Evolutionary conservation across 176 grass and related monocot species (phyloP), one percentile per base, ranked within the genome.

Genomic region (Elaeis guineensis): DNA sequence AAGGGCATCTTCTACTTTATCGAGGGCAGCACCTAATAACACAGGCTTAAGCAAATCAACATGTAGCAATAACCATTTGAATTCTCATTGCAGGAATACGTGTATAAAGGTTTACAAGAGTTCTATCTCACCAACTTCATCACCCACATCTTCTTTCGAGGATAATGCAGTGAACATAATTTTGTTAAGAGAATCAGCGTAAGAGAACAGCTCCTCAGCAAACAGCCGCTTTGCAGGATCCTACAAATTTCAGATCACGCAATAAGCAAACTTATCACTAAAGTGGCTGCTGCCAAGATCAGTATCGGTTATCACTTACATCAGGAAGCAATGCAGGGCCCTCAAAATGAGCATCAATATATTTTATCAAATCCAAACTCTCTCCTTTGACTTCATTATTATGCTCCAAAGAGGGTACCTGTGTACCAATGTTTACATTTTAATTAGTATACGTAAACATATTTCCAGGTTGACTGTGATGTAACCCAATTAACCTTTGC

Each of bases 401-500:
- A 61, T 89, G 79, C 70, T 95, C 85, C 55, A 95, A 35, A 25
- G 90, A 80, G 72, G 90, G 90, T 12, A 95, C 85, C 90, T 89
- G 28, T 61, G 4, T 1, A 59, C 24, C 19, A 64, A 69, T 12
- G 25, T 14, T 26, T 17, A 5, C 3, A 26, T 50, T 69, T 51
- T 30, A 12, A 14, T 9, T 44, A 44, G 35, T 3, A 6, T 14
- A 44, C 6, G 11, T 44, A 44, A 44, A 14, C 35, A 44, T 44
- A 44, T 44, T 44, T 44, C 9, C 35, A 44, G 35, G 35, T 44
- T 12, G 35, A 44, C 35, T 44, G 2, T 44, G 11, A 44, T 44
- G 35, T 12, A 44, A 44, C 35, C 7, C 35, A 44, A 14, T 44
- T 44, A 9, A 44, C 35, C 35, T 44, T 44, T 12, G 3, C 35